A percentile compares a stretch with the other conserved stretches of the same genome.
Conservation (phyloP, 768 basidiomycete genomes). For the Trametes cingulata region DNA sequence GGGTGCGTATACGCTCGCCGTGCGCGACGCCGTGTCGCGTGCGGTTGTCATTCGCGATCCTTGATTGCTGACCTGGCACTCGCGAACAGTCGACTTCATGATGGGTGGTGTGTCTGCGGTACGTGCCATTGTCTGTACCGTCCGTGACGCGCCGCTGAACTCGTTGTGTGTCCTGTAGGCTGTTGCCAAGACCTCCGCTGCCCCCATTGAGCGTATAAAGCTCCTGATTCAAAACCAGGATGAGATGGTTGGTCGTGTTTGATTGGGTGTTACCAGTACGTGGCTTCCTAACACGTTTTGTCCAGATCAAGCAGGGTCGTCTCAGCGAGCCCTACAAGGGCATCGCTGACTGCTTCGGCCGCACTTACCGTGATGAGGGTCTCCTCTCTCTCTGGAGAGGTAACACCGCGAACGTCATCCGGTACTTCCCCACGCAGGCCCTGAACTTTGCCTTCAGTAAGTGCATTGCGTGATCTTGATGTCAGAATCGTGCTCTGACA, state of each 20-base stretch:
- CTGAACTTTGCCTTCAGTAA: constrained; percentile 99
- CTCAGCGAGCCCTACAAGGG: constrained; percentile 96
- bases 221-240: constrained; percentile 98
- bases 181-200: constrained; percentile 98
- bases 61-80: constrained; percentile 36
- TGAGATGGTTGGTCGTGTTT: constrained; percentile 77
- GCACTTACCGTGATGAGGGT: constrained; percentile 96
- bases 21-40: constrained; percentile 7
- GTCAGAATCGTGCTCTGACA: constrained; percentile 16
- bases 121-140: constrained; percentile 33
- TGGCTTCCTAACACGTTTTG: background rate
- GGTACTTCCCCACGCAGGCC: constrained; percentile 99
- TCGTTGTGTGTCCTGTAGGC: constrained; percentile 53
- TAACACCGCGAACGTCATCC: constrained; percentile 99
- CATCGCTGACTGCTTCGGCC: constrained; percentile 84
- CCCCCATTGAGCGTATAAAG: constrained; percentile 99
- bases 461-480: constrained; percentile 36
- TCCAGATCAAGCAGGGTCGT: constrained; percentile 98
- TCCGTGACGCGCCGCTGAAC: constrained; percentile 21
- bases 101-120: constrained; percentile 97
- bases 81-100: constrained; percentile 77
- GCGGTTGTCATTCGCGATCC: background rate
- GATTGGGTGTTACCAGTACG: background rate
- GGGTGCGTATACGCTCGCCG: constrained; percentile 46
- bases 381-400: constrained; percentile 96